Evolutionary conservation across 2,329 filamentous ascomycete genomes (phyloP), one percentile per base, ranked within the genome.

Genomic region (Lasiodiplodia theobromae): DNA sequence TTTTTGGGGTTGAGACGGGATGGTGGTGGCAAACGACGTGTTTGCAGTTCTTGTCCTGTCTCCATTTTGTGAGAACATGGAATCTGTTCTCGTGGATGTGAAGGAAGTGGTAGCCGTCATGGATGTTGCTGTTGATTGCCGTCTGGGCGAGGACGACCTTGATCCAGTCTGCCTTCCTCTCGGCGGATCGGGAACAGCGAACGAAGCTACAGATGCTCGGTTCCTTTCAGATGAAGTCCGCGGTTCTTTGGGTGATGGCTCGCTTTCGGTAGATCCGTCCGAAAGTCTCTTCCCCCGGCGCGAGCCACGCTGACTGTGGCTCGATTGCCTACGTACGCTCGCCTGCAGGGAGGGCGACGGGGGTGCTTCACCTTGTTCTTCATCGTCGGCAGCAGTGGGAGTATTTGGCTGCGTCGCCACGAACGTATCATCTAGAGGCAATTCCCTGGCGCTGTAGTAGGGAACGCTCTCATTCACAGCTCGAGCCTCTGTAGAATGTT

Each of bases 1-100:
- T 40, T 54, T 38, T 6, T 56, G 51, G 2, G 64, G 37, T 4
- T 57, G 23, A 0, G 63, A 2, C 11, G 63, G 16, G 25, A 49
- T 25, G 3, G 58, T 34, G 4, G 66, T 67, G 5, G 66, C 47
- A 21, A 67, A 67, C 3, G 66, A 67, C 8, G 66, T 67, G 11
- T 67, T 53, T 2, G 44, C 56, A 2, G 65, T 58, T 14, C 11
- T 44, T 4, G 53, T 21, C 21, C 52, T 56, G 7, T 67, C 47
- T 14, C 65, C 38, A n/a, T 60, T 25, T 10, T 38, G 7, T 6
- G 28, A 58, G 23, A 62, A 62, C 1, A 62, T 34, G 0, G 66
- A 67, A 18, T 67, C 54, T 16, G 54, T 6, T 2, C 56, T 51
- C 1, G 53, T 67, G 4, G 66, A 67, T 12, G 40, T 11, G 7